These are phyloP conservation scores for Curvularia eragrostidis DNA, from an alignment of 2,329 filamentous ascomycete genomes.

Conservation along the genomic window DNA sequence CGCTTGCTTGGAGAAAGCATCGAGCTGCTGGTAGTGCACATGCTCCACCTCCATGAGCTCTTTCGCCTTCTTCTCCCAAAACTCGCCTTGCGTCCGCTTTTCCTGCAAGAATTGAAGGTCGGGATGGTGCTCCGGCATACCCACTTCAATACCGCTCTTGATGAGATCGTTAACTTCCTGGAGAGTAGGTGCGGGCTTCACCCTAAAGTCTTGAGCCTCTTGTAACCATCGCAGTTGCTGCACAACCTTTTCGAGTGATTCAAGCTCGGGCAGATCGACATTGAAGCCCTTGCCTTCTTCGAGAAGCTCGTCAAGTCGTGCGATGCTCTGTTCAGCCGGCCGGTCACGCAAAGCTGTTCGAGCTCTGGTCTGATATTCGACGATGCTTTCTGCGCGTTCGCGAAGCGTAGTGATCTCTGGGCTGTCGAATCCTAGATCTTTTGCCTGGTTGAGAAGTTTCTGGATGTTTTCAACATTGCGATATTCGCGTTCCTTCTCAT, in stretches of 20 bases:
- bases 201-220: constrained; percentile 70
- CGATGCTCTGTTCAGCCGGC: constrained; percentile 58
- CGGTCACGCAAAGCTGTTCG: constrained; percentile 70
- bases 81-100: constrained; percentile 75
- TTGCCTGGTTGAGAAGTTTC: constrained; percentile 81
- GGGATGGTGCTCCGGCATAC: constrained; percentile 80
- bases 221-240: constrained; percentile 90
- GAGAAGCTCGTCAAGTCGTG: constrained; percentile 87
- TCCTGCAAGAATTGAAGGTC: constrained; percentile 78
- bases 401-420: constrained; percentile 85
- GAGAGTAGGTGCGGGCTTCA: constrained; percentile 69
- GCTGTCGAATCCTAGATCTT: constrained; percentile 90
- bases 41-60: constrained; percentile 91
- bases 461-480: constrained; percentile 89
- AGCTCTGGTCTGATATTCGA: constrained; percentile 81
- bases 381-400: constrained; percentile 84
- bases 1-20: constrained; percentile 87
- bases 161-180: constrained; percentile 82
- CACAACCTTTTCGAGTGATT: constrained; percentile 78
- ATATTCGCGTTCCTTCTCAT: constrained; percentile 82
- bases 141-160: constrained; percentile 75
- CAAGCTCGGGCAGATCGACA: constrained; percentile 88
- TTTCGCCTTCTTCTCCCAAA: constrained; percentile 92
- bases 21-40: constrained; percentile 92
- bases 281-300: constrained; percentile 89